phyloP scores from a whole-genome alignment of 805 yeast genomes.

The Wilhelminamyces savonicus region DNA sequence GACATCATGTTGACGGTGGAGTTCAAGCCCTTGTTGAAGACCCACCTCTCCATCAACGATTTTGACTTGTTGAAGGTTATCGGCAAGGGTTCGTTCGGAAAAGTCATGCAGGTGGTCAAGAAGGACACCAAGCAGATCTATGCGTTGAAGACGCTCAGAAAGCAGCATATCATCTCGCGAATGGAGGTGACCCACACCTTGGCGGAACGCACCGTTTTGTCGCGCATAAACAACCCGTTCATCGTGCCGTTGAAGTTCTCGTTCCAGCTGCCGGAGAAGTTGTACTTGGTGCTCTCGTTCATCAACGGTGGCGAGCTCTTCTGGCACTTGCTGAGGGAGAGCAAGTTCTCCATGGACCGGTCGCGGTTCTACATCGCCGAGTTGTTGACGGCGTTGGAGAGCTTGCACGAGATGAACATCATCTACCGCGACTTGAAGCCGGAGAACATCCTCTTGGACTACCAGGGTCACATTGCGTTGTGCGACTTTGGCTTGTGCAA shows the following conservation, averaged over 20 bases:
- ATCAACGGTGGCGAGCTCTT: conserved; percentile 97
- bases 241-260: conserved; percentile 94
- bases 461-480: conserved; percentile 95
- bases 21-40: conserved; percentile 55
- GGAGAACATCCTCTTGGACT: conserved; percentile 87
- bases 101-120: conserved; percentile 97
- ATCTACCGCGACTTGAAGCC: conserved; percentile 96
- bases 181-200: conserved; percentile 94
- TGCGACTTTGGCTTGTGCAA: conserved; percentile 98
- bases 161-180: conserved; percentile 89
- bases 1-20: conserved; percentile 59
- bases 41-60: conserved; percentile 79
- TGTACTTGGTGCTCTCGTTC: conserved; percentile 84
- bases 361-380: conserved; percentile 94
- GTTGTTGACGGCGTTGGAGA: conserved; percentile 85
- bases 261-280: conserved; percentile 94
- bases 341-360: conserved; percentile 81
- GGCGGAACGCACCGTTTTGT: conserved; percentile 93
- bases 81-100: conserved; percentile 97
- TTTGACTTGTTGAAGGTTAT: conserved; percentile 91
- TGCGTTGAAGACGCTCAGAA: conserved; percentile 89
- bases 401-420: conserved; percentile 84
- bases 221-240: conserved; percentile 89
- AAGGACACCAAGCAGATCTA: conserved; percentile 92
- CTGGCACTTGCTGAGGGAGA: conserved; percentile 87